These are phyloP conservation scores for Exidia glandulosa DNA, from an alignment of 768 basidiomycete species.

Conservation along the genomic window DNA sequence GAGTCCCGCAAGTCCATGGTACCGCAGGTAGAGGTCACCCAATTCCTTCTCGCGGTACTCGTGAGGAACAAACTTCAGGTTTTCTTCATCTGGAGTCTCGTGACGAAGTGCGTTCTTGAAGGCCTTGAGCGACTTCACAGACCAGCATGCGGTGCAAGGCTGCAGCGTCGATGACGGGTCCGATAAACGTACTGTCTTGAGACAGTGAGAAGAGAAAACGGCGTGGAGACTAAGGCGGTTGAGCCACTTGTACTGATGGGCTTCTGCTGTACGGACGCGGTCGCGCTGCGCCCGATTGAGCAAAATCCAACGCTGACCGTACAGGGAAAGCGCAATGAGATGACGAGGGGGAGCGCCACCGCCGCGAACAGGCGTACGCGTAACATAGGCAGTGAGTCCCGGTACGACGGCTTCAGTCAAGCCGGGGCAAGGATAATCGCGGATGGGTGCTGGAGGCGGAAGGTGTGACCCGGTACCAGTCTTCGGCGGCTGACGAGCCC, in stretches of 20 bases:
- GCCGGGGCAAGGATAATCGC: background rate
- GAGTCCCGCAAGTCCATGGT: conserved; percentile 8
- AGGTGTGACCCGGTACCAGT: too few relatives aligned
- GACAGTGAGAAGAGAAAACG: conserved; percentile 13
- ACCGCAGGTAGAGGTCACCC: conserved; percentile 7
- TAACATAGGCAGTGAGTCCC: background rate
- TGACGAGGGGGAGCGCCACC: background rate
- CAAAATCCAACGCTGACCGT: background rate
- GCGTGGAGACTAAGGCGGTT: conserved; percentile 14
- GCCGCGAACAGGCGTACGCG: background rate
- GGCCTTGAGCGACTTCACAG: background rate
- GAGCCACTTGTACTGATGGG: conserved; percentile 15
- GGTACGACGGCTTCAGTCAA: background rate
- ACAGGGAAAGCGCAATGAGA: background rate
- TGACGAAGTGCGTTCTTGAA: conserved; percentile 10
- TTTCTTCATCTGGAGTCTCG: conserved; percentile 1
- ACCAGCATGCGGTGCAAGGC: conserved; percentile 9
- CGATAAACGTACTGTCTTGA: background rate
- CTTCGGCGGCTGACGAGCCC: too few relatives aligned
- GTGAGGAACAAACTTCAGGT: conserved; percentile 11
- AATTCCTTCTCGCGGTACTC: conserved; percentile 5
- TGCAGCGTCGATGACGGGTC: background rate
- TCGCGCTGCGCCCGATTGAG: conserved; percentile 3
- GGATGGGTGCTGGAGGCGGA: background rate
- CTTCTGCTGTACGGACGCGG: conserved; percentile 7